Evolutionary conservation across 148 eudicot genomes (phyloP), one percentile per base, ranked within the genome.

Genomic region (Rhododendron kiyosumense): DNA sequence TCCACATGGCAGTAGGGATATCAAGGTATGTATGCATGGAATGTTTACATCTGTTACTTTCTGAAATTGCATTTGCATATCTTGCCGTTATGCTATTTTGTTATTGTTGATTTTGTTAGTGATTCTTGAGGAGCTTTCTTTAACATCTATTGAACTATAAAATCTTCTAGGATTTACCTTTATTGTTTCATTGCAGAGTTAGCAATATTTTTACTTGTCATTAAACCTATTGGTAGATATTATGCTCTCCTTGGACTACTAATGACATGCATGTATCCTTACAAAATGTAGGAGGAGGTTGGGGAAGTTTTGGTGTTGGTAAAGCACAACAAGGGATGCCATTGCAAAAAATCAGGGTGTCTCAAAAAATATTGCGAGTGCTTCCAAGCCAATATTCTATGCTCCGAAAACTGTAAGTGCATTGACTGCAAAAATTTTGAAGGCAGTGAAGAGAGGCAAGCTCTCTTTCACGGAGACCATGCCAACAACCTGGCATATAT

Each of bases 271-370:
- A 81, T 32, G 3, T 5, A 5, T 5, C 32, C 51, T 77, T 84
- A 43, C 76, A 49, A 80, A 49, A 86, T 85, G 59, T 89, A 96
- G 98, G 98, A 96, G 89, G 98, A 93, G 82, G 88, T 89, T 83
- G 93, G 96, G 81, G 98, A 96, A 73, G 92, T 83, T 85, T 65
- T 89, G 83, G 89, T 93, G 69, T 83, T 92, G 71, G 98, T 83
- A 88, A 94, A 93, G 86, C 98, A 96, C 90, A 94, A 94, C 89
- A 96, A 96, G 89, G 98, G 98, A 86, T 96, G 98, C 83, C 98
- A 96, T 88, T 96, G 98, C 96, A 96, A 93, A 88, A 96, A 96
- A 89, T 96, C 98, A 86, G 98, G 98, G 84, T 96, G 98, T 86
- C 90, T 96, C 77, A 96, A 96, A 84, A 96, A 96, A 90, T 96